Conservation (phyloP, 805 yeast genomes). For the Huiozyma naganishii region DNA sequence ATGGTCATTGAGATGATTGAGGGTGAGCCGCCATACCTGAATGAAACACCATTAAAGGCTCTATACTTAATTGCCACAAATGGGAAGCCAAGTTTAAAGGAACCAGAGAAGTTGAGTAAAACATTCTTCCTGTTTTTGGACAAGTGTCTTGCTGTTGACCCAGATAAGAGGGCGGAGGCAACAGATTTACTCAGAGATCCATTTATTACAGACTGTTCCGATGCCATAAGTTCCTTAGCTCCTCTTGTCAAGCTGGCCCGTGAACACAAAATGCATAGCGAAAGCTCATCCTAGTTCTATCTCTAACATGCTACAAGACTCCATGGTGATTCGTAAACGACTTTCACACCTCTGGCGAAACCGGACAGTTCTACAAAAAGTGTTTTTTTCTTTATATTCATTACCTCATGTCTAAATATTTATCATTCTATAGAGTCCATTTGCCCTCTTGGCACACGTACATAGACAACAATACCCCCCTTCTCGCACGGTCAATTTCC, state of each 20-base stretch:
- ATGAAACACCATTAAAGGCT: constrained; percentile 92
- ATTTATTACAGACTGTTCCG: constrained; percentile 48
- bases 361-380: too few relatives aligned
- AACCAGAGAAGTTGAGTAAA: constrained; percentile 67
- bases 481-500: too few relatives aligned
- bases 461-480: too few relatives aligned
- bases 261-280: constrained; percentile 3
- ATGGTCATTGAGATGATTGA: constrained; percentile 99
- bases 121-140: constrained; percentile 60
- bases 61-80: constrained; percentile 89
- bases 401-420: too few relatives aligned
- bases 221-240: constrained; percentile 49
- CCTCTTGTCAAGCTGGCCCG: constrained; percentile 44
- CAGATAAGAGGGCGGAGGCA: constrained; percentile 72
- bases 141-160: constrained; percentile 72
- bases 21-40: constrained; percentile 96
- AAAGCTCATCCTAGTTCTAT: neutral
- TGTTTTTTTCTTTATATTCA: too few relatives aligned
- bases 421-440: too few relatives aligned
- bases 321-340: too few relatives aligned
- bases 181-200: constrained; percentile 56
- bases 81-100: constrained; percentile 90
- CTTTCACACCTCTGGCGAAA: too few relatives aligned
- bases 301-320: too few relatives aligned
- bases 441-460: too few relatives aligned